Evolutionary conservation across 257 asterid species (phyloP).

Genomic region (Penstemon davidsonii): DNA sequence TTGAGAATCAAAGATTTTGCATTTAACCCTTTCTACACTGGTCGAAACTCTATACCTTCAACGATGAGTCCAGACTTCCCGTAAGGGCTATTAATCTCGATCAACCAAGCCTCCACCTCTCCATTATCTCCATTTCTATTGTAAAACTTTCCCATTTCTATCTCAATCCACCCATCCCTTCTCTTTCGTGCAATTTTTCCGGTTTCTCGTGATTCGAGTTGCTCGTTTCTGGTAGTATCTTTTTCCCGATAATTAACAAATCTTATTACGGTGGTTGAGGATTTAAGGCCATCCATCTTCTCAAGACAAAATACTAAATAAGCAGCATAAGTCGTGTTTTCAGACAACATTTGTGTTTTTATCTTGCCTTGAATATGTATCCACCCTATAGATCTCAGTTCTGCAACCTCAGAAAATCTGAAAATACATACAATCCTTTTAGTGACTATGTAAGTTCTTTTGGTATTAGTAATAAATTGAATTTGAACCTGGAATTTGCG

Average conservation of each 20-base stretch:
- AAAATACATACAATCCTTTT: neutral
- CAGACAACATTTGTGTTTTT: conserved; percentile 38
- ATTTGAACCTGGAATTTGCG: conserved; percentile 44
- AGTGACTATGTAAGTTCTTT: no score
- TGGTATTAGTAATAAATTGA: neutral
- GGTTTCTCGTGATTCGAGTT: conserved; percentile 29
- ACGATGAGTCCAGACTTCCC: conserved; percentile 52
- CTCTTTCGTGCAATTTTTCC: conserved; percentile 42
- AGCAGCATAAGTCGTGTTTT: conserved; percentile 46
- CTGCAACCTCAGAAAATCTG: conserved; percentile 76
- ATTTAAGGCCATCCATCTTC: conserved; percentile 43
- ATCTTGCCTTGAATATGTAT: conserved; percentile 58
- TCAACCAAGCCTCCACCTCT: conserved; percentile 54
- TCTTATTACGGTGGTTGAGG: conserved; percentile 38
- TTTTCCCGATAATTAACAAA: conserved; percentile 16
- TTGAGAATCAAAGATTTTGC: neutral
- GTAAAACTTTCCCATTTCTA: conserved; percentile 52
- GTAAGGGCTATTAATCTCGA: conserved; percentile 40
- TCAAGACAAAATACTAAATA: conserved; percentile 33
- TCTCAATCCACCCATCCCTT: conserved; percentile 66
- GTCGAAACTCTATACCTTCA: conserved; percentile 69
- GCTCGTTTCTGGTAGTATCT: conserved; percentile 20
- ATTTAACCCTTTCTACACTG: conserved; percentile 15
- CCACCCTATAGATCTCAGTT: conserved; percentile 54
- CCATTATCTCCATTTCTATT: conserved; percentile 33